These are phyloP conservation scores for Erythrobasidium hasegawianum DNA, from an alignment of 1,284 basidiomycete genomes.

Conservation along the genomic window DNA sequence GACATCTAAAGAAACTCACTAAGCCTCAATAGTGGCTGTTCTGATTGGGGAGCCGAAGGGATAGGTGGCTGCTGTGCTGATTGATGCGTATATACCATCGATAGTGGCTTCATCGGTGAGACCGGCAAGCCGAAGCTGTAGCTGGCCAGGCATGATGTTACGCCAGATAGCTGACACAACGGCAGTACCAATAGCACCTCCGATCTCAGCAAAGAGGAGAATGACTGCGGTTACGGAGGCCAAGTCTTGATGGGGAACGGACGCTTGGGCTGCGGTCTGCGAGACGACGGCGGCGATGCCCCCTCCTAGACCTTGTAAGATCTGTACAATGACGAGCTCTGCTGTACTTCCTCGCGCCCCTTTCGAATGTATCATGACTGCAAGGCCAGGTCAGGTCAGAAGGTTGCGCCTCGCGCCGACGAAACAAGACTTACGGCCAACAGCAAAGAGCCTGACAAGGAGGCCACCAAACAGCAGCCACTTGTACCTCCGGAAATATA, in stretches of 20 bases:
- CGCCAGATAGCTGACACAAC: constrained; percentile 60
- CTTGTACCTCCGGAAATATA: constrained; percentile 60
- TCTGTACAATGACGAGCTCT: constrained; percentile 53
- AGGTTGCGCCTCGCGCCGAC: background rate
- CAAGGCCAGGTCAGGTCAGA: constrained; percentile 52
- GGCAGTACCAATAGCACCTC: constrained; percentile 66
- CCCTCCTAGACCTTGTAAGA: constrained; percentile 72
- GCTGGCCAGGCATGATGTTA: constrained; percentile 59
- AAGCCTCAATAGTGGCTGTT: constrained; percentile 44
- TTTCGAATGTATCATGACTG: constrained; percentile 57
- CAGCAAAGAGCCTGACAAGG: constrained; percentile 51
- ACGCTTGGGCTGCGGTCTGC: constrained; percentile 73
- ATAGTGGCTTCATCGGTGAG: constrained; percentile 45
- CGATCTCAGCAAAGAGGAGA: constrained; percentile 72
- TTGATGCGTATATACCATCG: constrained; percentile 43
- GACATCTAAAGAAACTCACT: too few relatives aligned
- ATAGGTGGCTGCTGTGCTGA: constrained; percentile 48
- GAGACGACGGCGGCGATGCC: constrained; percentile 67
- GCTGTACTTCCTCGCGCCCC: constrained; percentile 46
- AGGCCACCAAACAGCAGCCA: constrained; percentile 64
- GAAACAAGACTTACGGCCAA: constrained; percentile 31
- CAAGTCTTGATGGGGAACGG: constrained; percentile 63
- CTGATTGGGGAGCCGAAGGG: constrained; percentile 45
- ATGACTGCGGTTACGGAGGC: constrained; percentile 77
- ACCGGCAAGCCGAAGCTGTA: constrained; percentile 55